phyloP scores from a whole-genome alignment of 345 rosid species.

The Lepidium didymum region DNA sequence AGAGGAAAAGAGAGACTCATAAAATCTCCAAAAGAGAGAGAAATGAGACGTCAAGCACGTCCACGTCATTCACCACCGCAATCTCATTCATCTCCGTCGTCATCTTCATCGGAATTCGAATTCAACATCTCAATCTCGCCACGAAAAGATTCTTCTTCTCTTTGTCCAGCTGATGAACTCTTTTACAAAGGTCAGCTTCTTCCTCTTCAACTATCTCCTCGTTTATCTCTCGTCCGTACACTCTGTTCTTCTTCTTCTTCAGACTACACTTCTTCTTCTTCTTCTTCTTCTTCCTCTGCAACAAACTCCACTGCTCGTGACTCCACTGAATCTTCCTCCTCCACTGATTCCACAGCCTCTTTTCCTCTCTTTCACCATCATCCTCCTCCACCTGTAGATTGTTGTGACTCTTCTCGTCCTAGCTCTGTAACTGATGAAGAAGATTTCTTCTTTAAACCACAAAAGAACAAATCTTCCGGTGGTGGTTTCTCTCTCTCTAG shows the following conservation, averaged over 20 bases:
- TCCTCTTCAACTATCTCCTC: constrained; percentile 90
- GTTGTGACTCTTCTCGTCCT: constrained; percentile 76
- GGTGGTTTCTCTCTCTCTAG: constrained; percentile 62
- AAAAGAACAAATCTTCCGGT: constrained; percentile 36
- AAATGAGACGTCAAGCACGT: constrained; percentile 27
- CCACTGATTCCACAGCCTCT: constrained; percentile 56
- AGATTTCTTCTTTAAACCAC: constrained; percentile 34
- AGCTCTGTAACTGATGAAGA: constrained; percentile 80
- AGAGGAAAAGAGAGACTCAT: not conserved
- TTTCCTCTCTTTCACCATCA: constrained; percentile 46
- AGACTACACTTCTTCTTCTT: constrained; percentile 45
- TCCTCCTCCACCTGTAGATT: constrained; percentile 33
- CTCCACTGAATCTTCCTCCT: constrained; percentile 81
- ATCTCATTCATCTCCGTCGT: constrained; percentile 61
- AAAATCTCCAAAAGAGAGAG: not conserved
- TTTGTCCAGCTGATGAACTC: constrained; percentile 92
- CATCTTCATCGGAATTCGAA: constrained; percentile 87
- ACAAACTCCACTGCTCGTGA: constrained; percentile 70
- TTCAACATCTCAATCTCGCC: constrained; percentile 78
- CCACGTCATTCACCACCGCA: constrained; percentile 23
- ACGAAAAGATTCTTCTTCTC: constrained; percentile 54
- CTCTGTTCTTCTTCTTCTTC: constrained; percentile 74
- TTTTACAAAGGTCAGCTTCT: constrained; percentile 98
- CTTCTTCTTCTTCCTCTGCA: constrained; percentile 55
- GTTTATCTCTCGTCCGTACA: constrained; percentile 89